Percentiles rank a stretch among this genome's conserved stretches.
Evolutionary conservation across 768 basidiomycete genomes (phyloP).

Genomic region (Inosperma sp.): DNA sequence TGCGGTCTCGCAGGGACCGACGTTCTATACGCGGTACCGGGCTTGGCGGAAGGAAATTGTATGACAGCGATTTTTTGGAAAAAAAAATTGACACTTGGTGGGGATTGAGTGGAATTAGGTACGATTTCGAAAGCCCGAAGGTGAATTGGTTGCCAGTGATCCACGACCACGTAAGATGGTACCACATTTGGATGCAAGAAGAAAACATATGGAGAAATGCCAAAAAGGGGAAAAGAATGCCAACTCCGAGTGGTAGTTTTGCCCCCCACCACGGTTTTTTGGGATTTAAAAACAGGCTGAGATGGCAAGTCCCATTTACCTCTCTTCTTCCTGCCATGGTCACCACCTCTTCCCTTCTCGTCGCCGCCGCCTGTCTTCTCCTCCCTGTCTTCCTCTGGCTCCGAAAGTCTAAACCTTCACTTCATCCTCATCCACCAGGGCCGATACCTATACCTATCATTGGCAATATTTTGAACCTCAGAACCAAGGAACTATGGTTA

Average conservation of each 20-base stretch:
- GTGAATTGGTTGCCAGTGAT: neutral
- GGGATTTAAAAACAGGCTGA: neutral
- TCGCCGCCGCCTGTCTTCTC: constrained; percentile 35
- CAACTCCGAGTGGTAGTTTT: too few relatives aligned
- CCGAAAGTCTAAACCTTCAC: constrained; percentile 40
- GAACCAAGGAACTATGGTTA: constrained; percentile 26
- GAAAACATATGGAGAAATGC: constrained; percentile 5
- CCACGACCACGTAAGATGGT: too few relatives aligned
- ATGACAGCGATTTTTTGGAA: too few relatives aligned
- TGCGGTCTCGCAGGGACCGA: too few relatives aligned
- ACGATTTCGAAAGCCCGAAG: neutral
- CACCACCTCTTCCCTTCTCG: constrained; percentile 25
- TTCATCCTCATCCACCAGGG: constrained; percentile 25
- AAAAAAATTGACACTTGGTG: too few relatives aligned
- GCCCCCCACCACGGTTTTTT: too few relatives aligned
- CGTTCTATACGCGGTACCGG: too few relatives aligned
- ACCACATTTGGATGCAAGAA: too few relatives aligned
- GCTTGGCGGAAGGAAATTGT: too few relatives aligned
- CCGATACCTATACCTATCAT: constrained; percentile 29
- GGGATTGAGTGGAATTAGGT: neutral
- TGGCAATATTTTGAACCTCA: constrained; percentile 28
- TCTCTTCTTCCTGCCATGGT: constrained; percentile 13
- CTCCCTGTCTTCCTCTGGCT: constrained; percentile 38
- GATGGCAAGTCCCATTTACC: neutral
- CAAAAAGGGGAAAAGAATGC: neutral